Evolutionary conservation across 345 rosid genomes (phyloP), one percentile per base, ranked within the genome.

Genomic region (Carallia pectinifolia): DNA sequence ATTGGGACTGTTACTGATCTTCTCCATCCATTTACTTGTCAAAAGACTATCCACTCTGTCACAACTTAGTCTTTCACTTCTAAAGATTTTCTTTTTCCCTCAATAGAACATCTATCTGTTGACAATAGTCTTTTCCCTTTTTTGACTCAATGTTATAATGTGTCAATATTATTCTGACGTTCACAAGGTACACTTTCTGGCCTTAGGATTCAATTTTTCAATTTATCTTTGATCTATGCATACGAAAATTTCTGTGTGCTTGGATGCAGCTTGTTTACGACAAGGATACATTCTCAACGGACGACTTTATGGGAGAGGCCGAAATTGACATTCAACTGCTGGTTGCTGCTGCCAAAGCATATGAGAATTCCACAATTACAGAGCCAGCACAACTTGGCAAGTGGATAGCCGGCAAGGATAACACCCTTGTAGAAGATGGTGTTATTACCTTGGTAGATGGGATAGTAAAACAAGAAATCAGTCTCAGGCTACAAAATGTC

Each of bases 301-400:
- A 95, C 69, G 97, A 95, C 84, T 95, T 92, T 75, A 95, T 92
- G 98, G 99, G 99, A 47, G 97, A 91, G 65, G 94, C 98, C 0
- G 98, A 95, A 82, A 90, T 95, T n/a, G 97, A 95, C 83, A 95
- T 92, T 69, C 96, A 95, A 76, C 92, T 98, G 7, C 83, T 95
- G 66, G 83, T 95, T 30, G 40, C 82, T 59, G 92, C 94, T n/a
- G 97, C 99, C 23, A 87, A 81, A 84, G 96, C 94, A 31, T 81
- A 76, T 30, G 96, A 95, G 82, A 73, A 62, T 6, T 89, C 90
- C 13, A 73, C 80, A 39, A 79, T 85, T 50, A 52, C 50, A 0
- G 94, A 88, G 68, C 66, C 98, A 3, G 86, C 79, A 80, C 91
- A 85, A 77, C 89, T 93, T 1, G 94, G 97, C 62, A 89, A 87